Base-by-base conservation (phyloP, 768 basidiomycete species). In the Trametes punicea region DNA sequence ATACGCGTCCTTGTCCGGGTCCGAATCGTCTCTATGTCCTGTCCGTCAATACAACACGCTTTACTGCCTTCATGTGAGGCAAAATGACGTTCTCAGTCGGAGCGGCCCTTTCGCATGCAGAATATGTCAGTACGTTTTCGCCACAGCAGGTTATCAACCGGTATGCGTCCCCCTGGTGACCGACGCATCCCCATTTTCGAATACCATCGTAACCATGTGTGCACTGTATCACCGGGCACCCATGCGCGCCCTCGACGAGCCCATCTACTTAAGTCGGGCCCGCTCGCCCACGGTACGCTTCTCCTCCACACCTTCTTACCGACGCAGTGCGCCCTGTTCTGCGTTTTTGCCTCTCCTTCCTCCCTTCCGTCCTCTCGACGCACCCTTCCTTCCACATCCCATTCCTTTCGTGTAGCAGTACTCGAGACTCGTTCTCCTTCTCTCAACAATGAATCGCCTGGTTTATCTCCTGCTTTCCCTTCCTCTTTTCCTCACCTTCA, bases 391-490 rank as follows among this genome's bases (percentile, higher is more conserved):
- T 59, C 53, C 36, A 25, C 40, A 57, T 7, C 60, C 54, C 66
- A 56, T 61, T 68, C 69, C 50, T 63, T 68, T 55, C 34, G 51
- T 44, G 36, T 42, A 56, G 49, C 48, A 30, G 15, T 38, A 48
- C 4, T 15, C 6, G 40, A 26, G 27, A 38, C 53, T 38, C 23
- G 34, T 38, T 20, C 45, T 30, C 9, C 23, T 34, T 29, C 38
- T 29, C 48, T 23, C 34, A 53, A 44, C 58, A 48, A 65, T 67
- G 67, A 65, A 59, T 55, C 67, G 63, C 64, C 53, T 65, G 25
- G 57, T 55, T 40, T 39, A 65, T 39, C 61, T 68, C 25, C 42
- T 70, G 41, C 56, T 62, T 27, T 62, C 66, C 21, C 52, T 65
- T 59, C 46, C 64, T 39, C 33, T 69, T 29, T 18, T 66, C 56